Conservation (phyloP, 1,284 basidiomycete species). For the Cutaneotrichosporon cutaneum region DNA sequence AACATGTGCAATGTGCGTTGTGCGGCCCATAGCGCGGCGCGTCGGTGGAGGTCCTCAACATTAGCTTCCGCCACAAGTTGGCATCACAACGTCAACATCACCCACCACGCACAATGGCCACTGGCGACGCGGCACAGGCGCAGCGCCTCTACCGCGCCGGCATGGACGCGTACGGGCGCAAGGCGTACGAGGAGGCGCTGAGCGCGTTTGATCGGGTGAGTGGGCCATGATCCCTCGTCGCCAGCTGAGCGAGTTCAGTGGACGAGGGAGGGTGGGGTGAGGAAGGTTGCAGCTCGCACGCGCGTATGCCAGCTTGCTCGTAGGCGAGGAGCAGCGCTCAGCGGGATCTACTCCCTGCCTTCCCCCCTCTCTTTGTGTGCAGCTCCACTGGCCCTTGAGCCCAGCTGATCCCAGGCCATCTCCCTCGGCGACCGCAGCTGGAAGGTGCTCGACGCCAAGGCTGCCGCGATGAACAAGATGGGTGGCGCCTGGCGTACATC, state of each 20-base stretch:
- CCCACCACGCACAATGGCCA: not conserved
- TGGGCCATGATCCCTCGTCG: not conserved
- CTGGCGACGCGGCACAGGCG: constrained; percentile 18
- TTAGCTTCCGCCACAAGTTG: not conserved
- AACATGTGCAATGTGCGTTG: too few species aligned
- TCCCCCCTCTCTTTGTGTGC: too few species aligned
- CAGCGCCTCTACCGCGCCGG: constrained; percentile 19
- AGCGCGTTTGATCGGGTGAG: constrained; percentile 29
- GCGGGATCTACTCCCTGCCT: too few species aligned
- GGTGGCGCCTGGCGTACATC: constrained; percentile 24
- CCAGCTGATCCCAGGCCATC: constrained; percentile 27
- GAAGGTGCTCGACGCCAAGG: constrained; percentile 32
- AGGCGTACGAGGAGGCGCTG: constrained; percentile 24
- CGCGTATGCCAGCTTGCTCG: too few species aligned
- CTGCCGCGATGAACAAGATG: constrained; percentile 31
- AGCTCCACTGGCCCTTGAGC: too few species aligned
- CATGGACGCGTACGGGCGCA: constrained; percentile 16
- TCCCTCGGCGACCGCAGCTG: constrained; percentile 29
- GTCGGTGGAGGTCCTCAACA: not conserved
- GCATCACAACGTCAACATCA: not conserved
- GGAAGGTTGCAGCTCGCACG: not conserved
- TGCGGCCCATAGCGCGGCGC: too few species aligned
- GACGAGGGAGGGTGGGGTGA: too few species aligned
- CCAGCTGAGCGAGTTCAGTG: too few species aligned
- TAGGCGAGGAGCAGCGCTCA: too few species aligned